Evolutionary conservation across 2,329 filamentous ascomycete species (phyloP), one percentile per base, ranked within the genome.

Genomic region (Dichotomopilus funicola): DNA sequence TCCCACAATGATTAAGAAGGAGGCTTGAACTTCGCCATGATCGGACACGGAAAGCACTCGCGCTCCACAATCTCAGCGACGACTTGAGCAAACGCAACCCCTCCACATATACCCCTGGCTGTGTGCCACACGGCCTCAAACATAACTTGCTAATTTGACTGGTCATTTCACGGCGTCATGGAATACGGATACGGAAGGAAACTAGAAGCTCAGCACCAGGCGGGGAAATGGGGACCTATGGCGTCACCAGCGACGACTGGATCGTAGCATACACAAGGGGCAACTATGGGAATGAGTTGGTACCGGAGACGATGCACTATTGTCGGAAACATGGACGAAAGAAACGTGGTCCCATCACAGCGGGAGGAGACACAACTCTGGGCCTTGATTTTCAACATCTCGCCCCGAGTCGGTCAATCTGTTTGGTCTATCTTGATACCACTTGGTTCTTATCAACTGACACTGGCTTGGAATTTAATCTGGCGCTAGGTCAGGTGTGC

Each of bases 1-100:
- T 48, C 54, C 62, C n/a, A 56, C 54, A 33, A 11, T n/a, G 31
- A 50, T 55, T 2, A 59, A 63, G 27, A 57, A 56, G 41, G 62
- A 64, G 19, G 19, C 19, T 27, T 27, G 19, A 27, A 27, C 19
- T 27, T 27, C 19, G 19, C 19, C 19, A 27, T 27, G 19, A 27
- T 27, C 19, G 19, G 19, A 27, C 19, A 27, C 19, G 19, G 19
- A 27, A 27, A 27, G 19, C 19, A 27, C 19, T 27, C 19, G 19
- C 19, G 19, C 19, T 27, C 19, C 19, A 27, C 19, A 27, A 27
- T 27, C 19, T 27, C 19, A 27, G 19, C 19, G 19, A 27, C 19
- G 19, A 27, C 19, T 27, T 27, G 19, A 27, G 19, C 19, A 27
- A 27, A 27, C 19, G 19, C 19, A 27, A 27, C 19, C 19, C 19